Percentiles rank a stretch among this genome's conserved stretches.
Evolutionary conservation across 305 asterid species (phyloP).

Genomic region (Fraxinus ornus): DNA sequence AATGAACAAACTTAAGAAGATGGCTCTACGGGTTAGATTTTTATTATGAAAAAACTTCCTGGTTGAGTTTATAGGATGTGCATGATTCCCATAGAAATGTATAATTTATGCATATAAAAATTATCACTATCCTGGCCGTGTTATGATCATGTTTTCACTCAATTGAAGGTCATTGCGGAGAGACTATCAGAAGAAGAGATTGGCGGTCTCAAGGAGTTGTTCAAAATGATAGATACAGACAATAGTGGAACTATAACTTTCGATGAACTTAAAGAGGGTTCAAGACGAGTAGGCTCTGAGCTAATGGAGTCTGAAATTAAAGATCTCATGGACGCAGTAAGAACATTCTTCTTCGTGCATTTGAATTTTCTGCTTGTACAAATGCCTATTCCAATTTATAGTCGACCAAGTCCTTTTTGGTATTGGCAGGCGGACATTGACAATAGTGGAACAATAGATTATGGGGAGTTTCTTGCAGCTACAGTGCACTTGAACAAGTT

Average conservation of each 20-base stretch:
- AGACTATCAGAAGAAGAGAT: constrained; percentile 83
- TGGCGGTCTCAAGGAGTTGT: constrained; percentile 74
- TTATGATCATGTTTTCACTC: constrained; percentile 15
- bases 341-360: constrained; percentile 15
- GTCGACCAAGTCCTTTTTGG: neutral
- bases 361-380: neutral
- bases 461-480: constrained; percentile 92
- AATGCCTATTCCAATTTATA: neutral
- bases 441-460: constrained; percentile 83
- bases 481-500: constrained; percentile 84
- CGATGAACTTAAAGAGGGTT: constrained; percentile 82
- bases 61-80: neutral
- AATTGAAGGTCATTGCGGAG: constrained; percentile 74
- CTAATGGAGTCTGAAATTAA: constrained; percentile 82
- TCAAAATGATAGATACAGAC: constrained; percentile 84
- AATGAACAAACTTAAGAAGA: constrained; percentile 69
- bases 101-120: neutral
- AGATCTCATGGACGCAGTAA: constrained; percentile 77
- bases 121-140: neutral
- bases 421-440: constrained; percentile 75
- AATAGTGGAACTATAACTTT: constrained; percentile 77
- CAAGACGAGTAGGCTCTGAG: constrained; percentile 70
- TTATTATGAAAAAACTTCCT: neutral
- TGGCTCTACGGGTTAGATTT: constrained; percentile 60
- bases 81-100: neutral